These are phyloP conservation scores for Ambrosia hybrid DNA, from an alignment of 140 eudicot genomes.

Conservation along the genomic window DNA sequence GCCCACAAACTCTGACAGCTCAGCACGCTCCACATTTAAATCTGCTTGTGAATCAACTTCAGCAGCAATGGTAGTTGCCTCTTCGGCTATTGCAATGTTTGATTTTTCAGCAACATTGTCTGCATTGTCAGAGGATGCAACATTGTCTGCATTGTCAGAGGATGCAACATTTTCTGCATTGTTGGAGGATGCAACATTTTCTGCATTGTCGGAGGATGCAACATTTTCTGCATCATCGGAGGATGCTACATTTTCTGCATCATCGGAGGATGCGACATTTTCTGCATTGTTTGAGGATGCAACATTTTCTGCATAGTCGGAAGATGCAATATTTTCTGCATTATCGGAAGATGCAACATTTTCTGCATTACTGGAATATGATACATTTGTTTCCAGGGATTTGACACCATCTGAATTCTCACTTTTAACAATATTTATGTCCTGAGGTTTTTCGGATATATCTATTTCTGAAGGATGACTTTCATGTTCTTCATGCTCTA, in stretches of 20 bases:
- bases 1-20: conserved; percentile 28
- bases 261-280: background rate
- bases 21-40: conserved; percentile 29
- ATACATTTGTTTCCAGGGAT: too few relatives aligned
- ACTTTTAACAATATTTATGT: conserved; percentile 4
- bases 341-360: conserved; percentile 14
- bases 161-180: conserved; percentile 5
- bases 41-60: conserved; percentile 40
- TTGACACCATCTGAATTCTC: conserved; percentile 22
- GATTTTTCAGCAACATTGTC: conserved; percentile 22
- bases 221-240: conserved; percentile 14
- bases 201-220: too few relatives aligned
- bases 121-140: conserved; percentile 11
- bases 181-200: background rate
- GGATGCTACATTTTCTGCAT: background rate
- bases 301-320: too few relatives aligned
- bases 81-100: conserved; percentile 23
- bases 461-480: conserved; percentile 31
- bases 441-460: conserved; percentile 11
- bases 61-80: conserved; percentile 31
- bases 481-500: conserved; percentile 33
- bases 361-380: conserved; percentile 13
- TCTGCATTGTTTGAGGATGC: conserved; percentile 13
- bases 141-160: too few relatives aligned
- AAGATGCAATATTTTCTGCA: background rate